Evolutionary conservation across 2,329 filamentous ascomycete species (phyloP), one percentile per base, ranked within the genome.

Genomic region (Colletotrichum horii): DNA sequence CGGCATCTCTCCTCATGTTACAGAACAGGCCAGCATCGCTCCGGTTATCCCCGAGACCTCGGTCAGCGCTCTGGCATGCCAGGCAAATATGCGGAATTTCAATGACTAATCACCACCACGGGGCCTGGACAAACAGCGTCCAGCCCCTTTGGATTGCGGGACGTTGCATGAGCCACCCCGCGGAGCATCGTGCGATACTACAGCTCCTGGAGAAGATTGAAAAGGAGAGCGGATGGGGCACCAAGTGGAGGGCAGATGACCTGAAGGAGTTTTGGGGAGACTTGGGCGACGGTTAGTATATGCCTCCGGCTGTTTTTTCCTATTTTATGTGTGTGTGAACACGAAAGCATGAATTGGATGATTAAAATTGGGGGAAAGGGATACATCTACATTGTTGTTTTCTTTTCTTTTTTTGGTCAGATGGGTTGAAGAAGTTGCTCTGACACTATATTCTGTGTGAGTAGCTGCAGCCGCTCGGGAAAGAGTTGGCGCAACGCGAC

Each of bases 111-210:
- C 87, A 87, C 8, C 89, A 92, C 71, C 85, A 88, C 19, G 90
- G 89, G 6, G 90, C 88, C 76, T 79, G 91, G 61, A 91, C 89
- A 77, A 91, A 92, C 78, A 88, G 89, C 6, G 89, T 91, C 11
- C 90, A 91, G 76, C 90, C 90, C 4, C 83, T 91, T 1, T 91
- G 88, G 87, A 84, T 92, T 22, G 90, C 90, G 2, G 90, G 89
- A 1, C 85, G 86, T 58, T 81, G 90, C 2, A 84, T 92, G 62
- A 91, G 87, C 72, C 90, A 92, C 80, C 83, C 82, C 26, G 82
- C 83, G 6, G 85, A 89, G 73, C 86, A 87, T 66, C 74, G 81
- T 15, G 77, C 83, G 22, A 77, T 89, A 16, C 80, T 85, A 12
- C 84, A 85, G 67, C 82, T 89, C 7, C 88, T 91, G 43, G 84